Percentiles rank a stretch among this genome's conserved stretches.
phyloP scores from a whole-genome alignment of 768 basidiomycete genomes.

The Agaricus subrufescens region DNA sequence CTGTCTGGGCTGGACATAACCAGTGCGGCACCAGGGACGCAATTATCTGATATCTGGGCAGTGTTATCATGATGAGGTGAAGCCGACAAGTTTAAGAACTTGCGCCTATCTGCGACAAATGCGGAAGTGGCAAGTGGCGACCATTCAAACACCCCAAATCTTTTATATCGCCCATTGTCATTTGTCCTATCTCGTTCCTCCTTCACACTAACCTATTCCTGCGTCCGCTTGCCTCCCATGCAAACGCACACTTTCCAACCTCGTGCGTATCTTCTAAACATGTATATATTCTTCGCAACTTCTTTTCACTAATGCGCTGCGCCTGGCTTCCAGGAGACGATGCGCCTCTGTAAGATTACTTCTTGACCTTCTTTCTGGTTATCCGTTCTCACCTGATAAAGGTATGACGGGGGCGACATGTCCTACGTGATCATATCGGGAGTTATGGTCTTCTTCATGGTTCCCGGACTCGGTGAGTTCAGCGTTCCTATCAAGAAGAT shows the following conservation, averaged over 20 bases:
- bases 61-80: not conserved
- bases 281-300: no score
- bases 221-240: not conserved
- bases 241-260: not conserved
- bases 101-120: slow-evolving; percentile 1
- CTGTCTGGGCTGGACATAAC: not conserved
- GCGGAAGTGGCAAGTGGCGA: not conserved
- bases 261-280: not conserved
- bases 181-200: not conserved
- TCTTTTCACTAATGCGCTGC: not conserved
- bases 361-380: not conserved
- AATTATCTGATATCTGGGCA: not conserved
- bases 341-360: slow-evolving; percentile 2
- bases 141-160: not conserved
- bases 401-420: slow-evolving; percentile 69
- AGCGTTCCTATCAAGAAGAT: not conserved
- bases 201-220: not conserved
- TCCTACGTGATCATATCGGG: slow-evolving; percentile 66
- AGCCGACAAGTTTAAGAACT: not conserved
- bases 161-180: not conserved
- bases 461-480: slow-evolving; percentile 61
- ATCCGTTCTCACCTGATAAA: slow-evolving; percentile 18
- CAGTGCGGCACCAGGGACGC: slow-evolving; percentile 2
- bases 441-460: slow-evolving; percentile 73
- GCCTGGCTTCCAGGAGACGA: slow-evolving; percentile 1